Evolutionary conservation across 2,329 filamentous ascomycete species (phyloP).

Genomic region (Hansfordia pulvinata): DNA sequence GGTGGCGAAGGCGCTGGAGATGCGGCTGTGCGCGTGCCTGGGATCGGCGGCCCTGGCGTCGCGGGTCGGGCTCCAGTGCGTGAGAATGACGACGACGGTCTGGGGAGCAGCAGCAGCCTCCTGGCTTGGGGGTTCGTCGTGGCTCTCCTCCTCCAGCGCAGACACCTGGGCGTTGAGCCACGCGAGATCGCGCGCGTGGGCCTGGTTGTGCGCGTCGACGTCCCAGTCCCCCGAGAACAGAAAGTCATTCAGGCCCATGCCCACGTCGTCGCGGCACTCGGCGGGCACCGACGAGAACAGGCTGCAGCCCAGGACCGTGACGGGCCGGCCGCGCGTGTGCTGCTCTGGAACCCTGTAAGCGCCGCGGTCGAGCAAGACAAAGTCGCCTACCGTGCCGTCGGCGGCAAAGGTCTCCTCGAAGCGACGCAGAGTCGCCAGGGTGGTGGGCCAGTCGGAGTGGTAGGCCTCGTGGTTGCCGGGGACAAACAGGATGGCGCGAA

Average conservation of each 20-base stretch:
- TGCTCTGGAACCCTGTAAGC: constrained; percentile 11
- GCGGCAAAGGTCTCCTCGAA: constrained; percentile 16
- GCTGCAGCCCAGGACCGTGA: constrained; percentile 30
- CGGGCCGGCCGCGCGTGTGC: constrained; percentile 7
- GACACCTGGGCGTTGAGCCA: constrained; percentile 27
- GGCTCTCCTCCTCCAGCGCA: constrained; percentile 6
- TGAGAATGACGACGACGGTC: constrained; percentile 26
- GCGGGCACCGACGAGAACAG: constrained; percentile 33
- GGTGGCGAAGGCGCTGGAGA: constrained; percentile 21
- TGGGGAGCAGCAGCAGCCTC: too few species aligned
- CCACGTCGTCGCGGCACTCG: constrained; percentile 21
- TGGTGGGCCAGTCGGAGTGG: constrained; percentile 20
- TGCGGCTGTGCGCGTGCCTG: constrained; percentile 14
- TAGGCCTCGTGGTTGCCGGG: constrained; percentile 45
- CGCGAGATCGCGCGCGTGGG: constrained; percentile 22
- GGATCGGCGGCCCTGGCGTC: constrained; percentile 20
- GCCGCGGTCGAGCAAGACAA: constrained; percentile 23
- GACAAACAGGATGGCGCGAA: constrained; percentile 35
- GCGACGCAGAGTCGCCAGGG: constrained; percentile 12
- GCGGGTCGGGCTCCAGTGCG: constrained; percentile 26
- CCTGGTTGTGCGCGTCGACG: constrained; percentile 19
- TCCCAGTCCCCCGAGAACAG: constrained; percentile 28
- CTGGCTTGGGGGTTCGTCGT: too few species aligned
- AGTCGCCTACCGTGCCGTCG: constrained; percentile 16
- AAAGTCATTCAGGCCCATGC: constrained; percentile 35